Evolutionary conservation across 2,329 filamentous ascomycete species (phyloP).

Genomic region (Phyllosticta citrichinensis): DNA sequence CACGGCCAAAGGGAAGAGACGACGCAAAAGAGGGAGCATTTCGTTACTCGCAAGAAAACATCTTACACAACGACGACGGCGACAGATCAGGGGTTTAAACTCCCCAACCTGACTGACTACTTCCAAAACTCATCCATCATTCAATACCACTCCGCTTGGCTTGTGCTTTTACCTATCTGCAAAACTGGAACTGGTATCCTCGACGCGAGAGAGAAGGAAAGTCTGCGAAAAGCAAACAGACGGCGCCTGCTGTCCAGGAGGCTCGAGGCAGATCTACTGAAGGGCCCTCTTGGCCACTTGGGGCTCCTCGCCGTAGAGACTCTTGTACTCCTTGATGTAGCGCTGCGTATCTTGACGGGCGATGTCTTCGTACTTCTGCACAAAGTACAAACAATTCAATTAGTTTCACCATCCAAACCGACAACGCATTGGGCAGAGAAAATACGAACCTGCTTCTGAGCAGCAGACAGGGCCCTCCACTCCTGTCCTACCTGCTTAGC

Average conservation of each 20-base stretch:
- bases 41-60: neutral
- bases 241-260: neutral
- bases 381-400: neutral
- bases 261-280: neutral
- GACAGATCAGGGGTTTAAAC: no score
- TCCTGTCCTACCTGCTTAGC: constrained; percentile 34
- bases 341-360: constrained; percentile 16
- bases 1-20: neutral
- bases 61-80: neutral
- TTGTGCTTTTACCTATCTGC: neutral
- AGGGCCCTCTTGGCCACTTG: neutral
- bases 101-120: no score
- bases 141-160: neutral
- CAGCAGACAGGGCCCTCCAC: constrained; percentile 37
- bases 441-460: constrained; percentile 38
- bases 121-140: neutral
- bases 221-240: neutral
- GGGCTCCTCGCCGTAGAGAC: constrained; percentile 17
- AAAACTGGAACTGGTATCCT: neutral
- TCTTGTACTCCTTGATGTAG: constrained; percentile 22
- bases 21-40: neutral
- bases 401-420: neutral
- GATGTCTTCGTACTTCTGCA: constrained; percentile 22
- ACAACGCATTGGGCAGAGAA: neutral
- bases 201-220: neutral